Evolutionary conservation across 1,284 basidiomycete species (phyloP).

Genomic region (Coniophora puteana): DNA sequence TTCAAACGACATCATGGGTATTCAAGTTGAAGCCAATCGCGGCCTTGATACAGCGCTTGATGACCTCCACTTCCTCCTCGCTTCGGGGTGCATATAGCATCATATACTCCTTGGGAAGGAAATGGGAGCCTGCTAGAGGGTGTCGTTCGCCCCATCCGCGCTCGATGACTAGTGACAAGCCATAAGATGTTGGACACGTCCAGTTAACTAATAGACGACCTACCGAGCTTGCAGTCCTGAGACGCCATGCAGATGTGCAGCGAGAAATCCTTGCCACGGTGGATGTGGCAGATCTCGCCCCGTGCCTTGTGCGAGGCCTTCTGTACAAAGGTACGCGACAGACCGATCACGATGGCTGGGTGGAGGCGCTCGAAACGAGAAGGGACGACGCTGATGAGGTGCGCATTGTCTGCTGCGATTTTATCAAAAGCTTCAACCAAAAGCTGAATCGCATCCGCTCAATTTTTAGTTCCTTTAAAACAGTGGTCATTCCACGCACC

Average conservation of each 20-base stretch:
- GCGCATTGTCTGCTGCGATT: slow-evolving; percentile 9
- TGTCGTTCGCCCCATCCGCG: slow-evolving; percentile 24
- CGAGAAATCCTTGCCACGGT: slow-evolving; percentile 22
- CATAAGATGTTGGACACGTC: neutral
- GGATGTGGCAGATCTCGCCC: neutral
- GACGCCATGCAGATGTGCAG: slow-evolving; percentile 21
- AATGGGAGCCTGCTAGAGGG: slow-evolving; percentile 14
- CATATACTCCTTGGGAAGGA: slow-evolving; percentile 21
- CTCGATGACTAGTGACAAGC: slow-evolving; percentile 18
- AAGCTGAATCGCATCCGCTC: neutral
- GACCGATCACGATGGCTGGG: slow-evolving; percentile 12
- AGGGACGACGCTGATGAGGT: slow-evolving; percentile 9
- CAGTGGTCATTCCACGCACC: neutral
- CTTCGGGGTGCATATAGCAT: slow-evolving; percentile 23
- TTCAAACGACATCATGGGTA: neutral
- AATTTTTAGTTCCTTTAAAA: neutral
- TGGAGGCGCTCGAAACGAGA: slow-evolving; percentile 17
- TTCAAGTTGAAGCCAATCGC: slow-evolving; percentile 13
- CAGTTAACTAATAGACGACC: neutral
- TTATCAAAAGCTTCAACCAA: slow-evolving; percentile 1
- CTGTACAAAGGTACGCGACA: slow-evolving; percentile 10
- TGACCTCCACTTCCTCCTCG: slow-evolving; percentile 19
- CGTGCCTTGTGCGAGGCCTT: slow-evolving; percentile 9
- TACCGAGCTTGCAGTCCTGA: slow-evolving; percentile 21
- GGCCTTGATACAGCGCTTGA: slow-evolving; percentile 19